Percentiles rank a stretch among this genome's conserved stretches.
Conservation (phyloP, 176 grass and related monocot genomes). For the Pontederia paniculata region DNA sequence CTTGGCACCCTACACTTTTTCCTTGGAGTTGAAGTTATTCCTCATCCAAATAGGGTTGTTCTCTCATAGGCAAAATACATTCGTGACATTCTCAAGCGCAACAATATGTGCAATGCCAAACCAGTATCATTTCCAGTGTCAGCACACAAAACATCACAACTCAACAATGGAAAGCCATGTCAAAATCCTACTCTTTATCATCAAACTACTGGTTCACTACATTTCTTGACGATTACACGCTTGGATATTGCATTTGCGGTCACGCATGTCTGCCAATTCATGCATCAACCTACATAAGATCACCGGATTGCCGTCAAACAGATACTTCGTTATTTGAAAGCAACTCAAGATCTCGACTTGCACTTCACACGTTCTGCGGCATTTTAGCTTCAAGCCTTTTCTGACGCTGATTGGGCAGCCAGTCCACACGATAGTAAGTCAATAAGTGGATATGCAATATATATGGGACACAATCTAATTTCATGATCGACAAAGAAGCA, state of each 20-base stretch:
- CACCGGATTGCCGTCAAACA: constrained; percentile 2
- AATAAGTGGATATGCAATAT: neutral
- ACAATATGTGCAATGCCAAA: neutral
- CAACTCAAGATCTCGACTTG: neutral
- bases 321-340: neutral
- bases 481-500: constrained; percentile 4
- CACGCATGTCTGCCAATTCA: neutral
- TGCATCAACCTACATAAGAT: neutral
- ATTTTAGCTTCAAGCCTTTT: neutral
- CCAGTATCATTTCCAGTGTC: neutral
- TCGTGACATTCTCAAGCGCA: neutral
- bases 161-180: neutral
- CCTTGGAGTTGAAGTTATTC: neutral
- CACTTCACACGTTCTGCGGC: neutral
- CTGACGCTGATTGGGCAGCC: constrained; percentile 11
- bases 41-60: neutral
- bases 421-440: neutral
- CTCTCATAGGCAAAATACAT: neutral
- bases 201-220: neutral
- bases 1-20: neutral
- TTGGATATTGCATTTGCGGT: neutral
- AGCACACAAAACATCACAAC: neutral
- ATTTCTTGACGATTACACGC: neutral
- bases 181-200: neutral
- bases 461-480: neutral